Conservation (phyloP, 2,329 filamentous ascomycete genomes). For the Paecilomyces dactylethromorphus region DNA sequence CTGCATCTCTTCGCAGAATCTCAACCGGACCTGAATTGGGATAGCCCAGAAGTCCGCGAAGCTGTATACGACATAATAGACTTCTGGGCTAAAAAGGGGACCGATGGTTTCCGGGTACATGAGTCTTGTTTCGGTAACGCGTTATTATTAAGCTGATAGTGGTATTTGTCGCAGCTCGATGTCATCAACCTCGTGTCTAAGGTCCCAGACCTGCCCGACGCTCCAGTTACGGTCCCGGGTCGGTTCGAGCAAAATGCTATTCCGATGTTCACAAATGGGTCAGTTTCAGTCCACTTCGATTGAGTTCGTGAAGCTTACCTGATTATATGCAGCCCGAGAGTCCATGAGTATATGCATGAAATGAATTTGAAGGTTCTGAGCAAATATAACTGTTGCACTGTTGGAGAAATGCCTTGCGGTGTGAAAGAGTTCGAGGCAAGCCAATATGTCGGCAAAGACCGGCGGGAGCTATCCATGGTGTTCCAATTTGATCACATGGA, state of each 20-base stretch:
- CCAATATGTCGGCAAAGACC: slow-evolving; percentile 51
- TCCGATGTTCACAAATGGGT: slow-evolving; percentile 56
- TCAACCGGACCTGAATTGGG: slow-evolving; percentile 79
- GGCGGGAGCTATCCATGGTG: slow-evolving; percentile 60
- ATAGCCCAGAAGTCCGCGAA: slow-evolving; percentile 56
- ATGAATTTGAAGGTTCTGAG: slow-evolving; percentile 27
- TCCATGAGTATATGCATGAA: slow-evolving; percentile 32
- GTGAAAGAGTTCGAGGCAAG: slow-evolving; percentile 53
- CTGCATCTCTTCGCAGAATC: slow-evolving; percentile 64
- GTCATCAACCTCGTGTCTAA: slow-evolving; percentile 64
- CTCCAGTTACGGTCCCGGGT: slow-evolving; percentile 39
- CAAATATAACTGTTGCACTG: slow-evolving; percentile 32
- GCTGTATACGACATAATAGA: slow-evolving; percentile 64
- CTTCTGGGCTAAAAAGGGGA: slow-evolving; percentile 67
- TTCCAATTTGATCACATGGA: slow-evolving; percentile 40
- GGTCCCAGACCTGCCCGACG: slow-evolving; percentile 43
- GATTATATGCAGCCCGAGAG: slow-evolving; percentile 19
- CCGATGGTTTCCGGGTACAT: slow-evolving; percentile 55
- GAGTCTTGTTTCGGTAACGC: not conserved
- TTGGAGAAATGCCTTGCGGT: slow-evolving; percentile 40
- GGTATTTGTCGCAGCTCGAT: slow-evolving; percentile 39
- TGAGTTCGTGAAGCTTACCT: not conserved
- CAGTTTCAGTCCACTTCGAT: not conserved
- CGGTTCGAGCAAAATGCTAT: slow-evolving; percentile 45
- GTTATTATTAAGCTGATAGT: not conserved